Evolutionary conservation across 2,329 filamentous ascomycete species (phyloP), one percentile per base, ranked within the genome.

Genomic region (Septoria petroselini): DNA sequence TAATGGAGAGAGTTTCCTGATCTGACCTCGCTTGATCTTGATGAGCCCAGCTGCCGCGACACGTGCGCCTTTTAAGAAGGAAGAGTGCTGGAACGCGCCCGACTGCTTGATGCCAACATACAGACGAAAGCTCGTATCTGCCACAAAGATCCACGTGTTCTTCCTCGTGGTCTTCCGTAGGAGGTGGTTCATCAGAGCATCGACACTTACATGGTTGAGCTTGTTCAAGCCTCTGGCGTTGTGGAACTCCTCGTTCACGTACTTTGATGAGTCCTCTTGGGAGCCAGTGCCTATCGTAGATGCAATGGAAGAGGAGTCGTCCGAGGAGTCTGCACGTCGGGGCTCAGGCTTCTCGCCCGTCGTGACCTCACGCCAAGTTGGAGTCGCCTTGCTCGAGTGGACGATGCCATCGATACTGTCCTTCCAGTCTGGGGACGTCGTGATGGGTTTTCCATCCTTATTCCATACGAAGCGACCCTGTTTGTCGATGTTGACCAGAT

Each of bases 91-190:
- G 63, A 96, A 96, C 3, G 86, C 83, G 8, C 91, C 91, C 3
- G 83, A 85, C 66, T 87, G 82, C 64, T 96, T 95, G 73, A 95
- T 93, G 40, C 90, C 90, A 27, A 95, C 82, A 66, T 95, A 95
- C 0, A 95, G 75, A 1, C 87, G 82, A 67, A 91, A 93, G 1
- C 81, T 85, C 1, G 88, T 91, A 69, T 95, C 90, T 18, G 86
- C 85, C 6, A 91, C 90, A 62, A 95, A 96, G 57, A 95, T 94
- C 91, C 91, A 95, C 3, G 87, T 93, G 63, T 91, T 91, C 55
- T 89, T 89, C 68, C 84, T 86, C 31, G 90, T 86, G 0, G 86
- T 84, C 57, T 88, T 85, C 53, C 87, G 81, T 12, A 93, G 76
- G 4, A 95, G 75, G 56, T 86, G 85, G 67, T 93, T 88, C 66